Evolutionary conservation across 306 rosid species (phyloP), one percentile per base, ranked within the genome.

Genomic region (Alnus rubra): DNA sequence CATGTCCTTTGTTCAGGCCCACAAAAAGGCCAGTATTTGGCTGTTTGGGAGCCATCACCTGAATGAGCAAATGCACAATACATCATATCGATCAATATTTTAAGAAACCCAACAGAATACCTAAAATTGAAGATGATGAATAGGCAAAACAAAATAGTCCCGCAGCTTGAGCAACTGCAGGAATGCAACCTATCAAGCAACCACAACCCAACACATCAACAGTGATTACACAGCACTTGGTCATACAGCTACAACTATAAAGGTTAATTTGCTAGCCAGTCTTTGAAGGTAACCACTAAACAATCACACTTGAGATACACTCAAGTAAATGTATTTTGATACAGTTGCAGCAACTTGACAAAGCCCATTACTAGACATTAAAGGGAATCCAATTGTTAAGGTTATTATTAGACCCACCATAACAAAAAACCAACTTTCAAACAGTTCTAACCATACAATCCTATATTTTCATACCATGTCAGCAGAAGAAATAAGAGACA

Each of bases 1-100:
- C 47, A 42, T 94, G 96, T 2, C 98, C 96, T 71, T 88, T 94
- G 83, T 94, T 94, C 79, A 94, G 75, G 2, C 98, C 98, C 39
- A 94, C 97, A 47, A 92, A 90, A 56, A 94, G 78, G 44, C 97
- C 97, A n/a, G 89, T 84, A 53, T 81, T 86, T n/a, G 98, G 96
- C 79, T 81, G 96, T 37, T 90, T 88, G 52, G 94, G 97, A 80
- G 98, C 98, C 98, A 93, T 93, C 79, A 74, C 82, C 97, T 89
- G 81, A 55, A 6, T n/a, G 58, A 52, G 30, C 2, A 55, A n/a
- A 55, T n/a, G 31, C 30, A 18, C 30, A 19, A n/a, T 55, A n/a
- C 30, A 55, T 16, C n/a, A 7, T 52, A 52, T 52, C 9, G n/a
- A 16, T 55, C 30, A 18, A 55, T n/a, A 16, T 4, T 7, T 7